Base-by-base conservation (phyloP, 2,329 filamentous ascomycete species). In the Leptographium radiaticola region DNA sequence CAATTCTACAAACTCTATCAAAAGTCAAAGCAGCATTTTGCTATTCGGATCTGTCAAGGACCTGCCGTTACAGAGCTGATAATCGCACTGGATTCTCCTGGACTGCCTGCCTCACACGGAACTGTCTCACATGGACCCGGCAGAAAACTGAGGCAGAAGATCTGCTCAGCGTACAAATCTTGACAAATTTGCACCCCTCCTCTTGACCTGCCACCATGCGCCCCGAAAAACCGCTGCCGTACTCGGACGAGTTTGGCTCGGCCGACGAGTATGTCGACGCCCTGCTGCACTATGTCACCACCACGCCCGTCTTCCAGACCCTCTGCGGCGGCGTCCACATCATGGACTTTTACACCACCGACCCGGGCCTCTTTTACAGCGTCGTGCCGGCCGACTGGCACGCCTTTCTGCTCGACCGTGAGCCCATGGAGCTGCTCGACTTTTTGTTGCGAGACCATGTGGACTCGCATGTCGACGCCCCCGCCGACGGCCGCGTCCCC, bases 251-350 rank as follows among this genome's bases (percentile, higher is more conserved):
- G 62, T 96, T 91, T 73, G 65, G 72, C 40, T 80, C 79, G 46
- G 71, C 81, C 7, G 87, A 95, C 49, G 77, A 82, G 52, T 98
- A 95, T 67, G 78, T 95, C 49, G 75, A 87, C 31, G 83, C 82
- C 18, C 78, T 97, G 13, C 75, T 97, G 31, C 66, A 80, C 20
- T 95, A 97, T 62, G 79, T 83, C 1, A 82, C 82, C 7, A 82
- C 81, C 2, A 87, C 86, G 47, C 79, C 84, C 53, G 74, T 89
- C 1, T 89, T 96, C 61, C 86, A 88, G 59, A 88, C 87, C 31
- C 76, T 98, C n/a, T 95, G 89, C 65, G 93, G 93, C 53, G 90
- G 91, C n/a, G 87, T 97, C 1, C 93, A 98, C 65, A 90, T 98
- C 58, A 76, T 97, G 54, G 93, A 98, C 67, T 97, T 98, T 69